Conservation (phyloP, 768 basidiomycete genomes). For the Rhizopogon roseolus region DNA sequence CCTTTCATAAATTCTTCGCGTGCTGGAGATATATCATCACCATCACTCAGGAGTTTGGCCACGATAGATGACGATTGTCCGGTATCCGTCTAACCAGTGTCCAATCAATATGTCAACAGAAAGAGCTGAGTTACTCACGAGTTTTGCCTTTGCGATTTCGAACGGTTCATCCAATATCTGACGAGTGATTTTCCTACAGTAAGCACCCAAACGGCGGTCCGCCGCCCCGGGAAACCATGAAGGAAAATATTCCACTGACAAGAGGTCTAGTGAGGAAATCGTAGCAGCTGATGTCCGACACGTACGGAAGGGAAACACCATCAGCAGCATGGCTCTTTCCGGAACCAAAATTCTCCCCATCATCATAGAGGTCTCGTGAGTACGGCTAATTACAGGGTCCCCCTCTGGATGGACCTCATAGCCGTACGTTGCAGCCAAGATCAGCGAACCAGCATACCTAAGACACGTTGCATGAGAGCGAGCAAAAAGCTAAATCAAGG, state of each 20-base stretch:
- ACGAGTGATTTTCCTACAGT: not conserved
- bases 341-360: not conserved
- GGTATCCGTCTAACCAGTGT: not conserved
- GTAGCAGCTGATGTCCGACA: not conserved
- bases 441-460: conserved; percentile 20
- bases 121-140: conserved; percentile 12
- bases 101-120: not conserved
- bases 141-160: conserved; percentile 15
- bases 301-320: conserved; percentile 5
- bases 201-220: not conserved
- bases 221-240: conserved; percentile 9
- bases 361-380: not conserved
- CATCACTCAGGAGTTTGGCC: not conserved
- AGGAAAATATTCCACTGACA: conserved; percentile 5
- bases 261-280: not conserved
- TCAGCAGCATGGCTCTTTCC: conserved; percentile 1
- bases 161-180: conserved; percentile 17
- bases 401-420: not conserved
- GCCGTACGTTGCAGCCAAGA: conserved; percentile 8
- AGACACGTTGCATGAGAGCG: not conserved
- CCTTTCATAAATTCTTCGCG: conserved; percentile 2
- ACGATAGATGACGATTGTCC: not conserved
- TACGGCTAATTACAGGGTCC: not conserved
- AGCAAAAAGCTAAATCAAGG: not conserved
- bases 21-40: not conserved